Evolutionary conservation across 441 rosid genomes (phyloP).

Genomic region (Pelargonium cotyledonis): DNA sequence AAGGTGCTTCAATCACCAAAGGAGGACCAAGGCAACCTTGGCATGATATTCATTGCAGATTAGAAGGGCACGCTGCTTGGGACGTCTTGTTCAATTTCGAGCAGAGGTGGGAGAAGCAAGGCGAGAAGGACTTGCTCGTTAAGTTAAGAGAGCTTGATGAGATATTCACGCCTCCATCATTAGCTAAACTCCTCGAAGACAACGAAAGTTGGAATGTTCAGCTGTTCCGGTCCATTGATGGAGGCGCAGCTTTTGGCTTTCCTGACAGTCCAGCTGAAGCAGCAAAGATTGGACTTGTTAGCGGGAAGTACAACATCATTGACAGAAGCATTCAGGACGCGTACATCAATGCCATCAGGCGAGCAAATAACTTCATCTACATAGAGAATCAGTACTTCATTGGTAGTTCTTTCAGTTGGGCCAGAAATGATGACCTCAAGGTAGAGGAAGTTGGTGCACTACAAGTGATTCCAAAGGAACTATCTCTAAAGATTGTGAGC

Average conservation of each 20-base stretch:
- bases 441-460: slow-evolving; percentile 22
- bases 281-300: slow-evolving; percentile 21
- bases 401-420: slow-evolving; percentile 36
- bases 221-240: slow-evolving; percentile 32
- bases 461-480: slow-evolving; percentile 34
- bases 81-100: slow-evolving; percentile 35
- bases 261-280: slow-evolving; percentile 21
- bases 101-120: slow-evolving; percentile 36
- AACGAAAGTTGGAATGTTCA: slow-evolving; percentile 34
- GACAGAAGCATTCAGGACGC: slow-evolving; percentile 38
- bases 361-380: slow-evolving; percentile 34
- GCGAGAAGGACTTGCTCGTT: slow-evolving; percentile 21
- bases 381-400: slow-evolving; percentile 35
- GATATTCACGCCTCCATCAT: slow-evolving; percentile 22
- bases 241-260: slow-evolving; percentile 29
- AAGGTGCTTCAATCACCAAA: slow-evolving; percentile 21
- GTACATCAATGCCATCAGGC: slow-evolving; percentile 32
- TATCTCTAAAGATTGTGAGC: slow-evolving; percentile 31
- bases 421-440: slow-evolving; percentile 9
- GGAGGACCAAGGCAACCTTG: slow-evolving; percentile 42
- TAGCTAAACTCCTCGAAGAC: slow-evolving; percentile 17
- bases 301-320: slow-evolving; percentile 23
- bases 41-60: slow-evolving; percentile 32
- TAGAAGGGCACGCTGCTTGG: slow-evolving; percentile 31
- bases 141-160: slow-evolving; percentile 13